Evolutionary conservation across 257 asterid genomes (phyloP), one percentile per base, ranked within the genome.

Genomic region (Henckelia pumila): DNA sequence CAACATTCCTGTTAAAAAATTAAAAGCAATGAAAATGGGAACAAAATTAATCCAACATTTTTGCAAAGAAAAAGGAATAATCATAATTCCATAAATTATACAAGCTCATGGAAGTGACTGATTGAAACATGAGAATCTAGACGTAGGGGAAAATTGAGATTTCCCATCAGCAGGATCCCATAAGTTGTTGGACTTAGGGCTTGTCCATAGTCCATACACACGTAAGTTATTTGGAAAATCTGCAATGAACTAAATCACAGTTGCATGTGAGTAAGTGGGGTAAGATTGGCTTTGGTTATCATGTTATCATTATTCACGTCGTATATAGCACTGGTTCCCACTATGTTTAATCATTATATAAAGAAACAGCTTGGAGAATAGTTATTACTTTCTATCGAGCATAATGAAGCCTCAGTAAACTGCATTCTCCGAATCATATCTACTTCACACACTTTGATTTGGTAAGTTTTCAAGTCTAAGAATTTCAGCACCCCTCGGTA

Each of bases 1-100:
- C 60, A 76, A 92, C 69, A 75, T 86, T 88, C 98, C 98, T 93
- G 88, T 74, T 68, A 80, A 59, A 61, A 16, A 71, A 61, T 33
- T 57, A 71, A 37, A 37, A 37, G 49, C 49, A 37, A 9, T 35
- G 40, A 7, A 33, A 35, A 35, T 35, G 47, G 37, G 8, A 44
- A 58, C 53, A 64, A 23, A 44, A n/a, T 3, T 23, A 58, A 21
- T 20, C 17, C 7, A 57, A 21, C 61, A 59, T n/a, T 40, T 73
- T 16, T 4, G 32, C n/a, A 21, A 16, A 6, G 17, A 4, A 40
- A 40, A 11, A 40, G 17, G 50, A 40, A 40, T 40, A 11, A 0
- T 40, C 50, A 40, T 40, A 40, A 40, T 40, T 40, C 50, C 50
- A 40, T 40, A 40, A 40, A 40, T 40, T 13, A 2, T n/a, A n/a